These are phyloP conservation scores for Kodamaea restingae DNA, from an alignment of 805 yeast species.

Conservation along the genomic window DNA sequence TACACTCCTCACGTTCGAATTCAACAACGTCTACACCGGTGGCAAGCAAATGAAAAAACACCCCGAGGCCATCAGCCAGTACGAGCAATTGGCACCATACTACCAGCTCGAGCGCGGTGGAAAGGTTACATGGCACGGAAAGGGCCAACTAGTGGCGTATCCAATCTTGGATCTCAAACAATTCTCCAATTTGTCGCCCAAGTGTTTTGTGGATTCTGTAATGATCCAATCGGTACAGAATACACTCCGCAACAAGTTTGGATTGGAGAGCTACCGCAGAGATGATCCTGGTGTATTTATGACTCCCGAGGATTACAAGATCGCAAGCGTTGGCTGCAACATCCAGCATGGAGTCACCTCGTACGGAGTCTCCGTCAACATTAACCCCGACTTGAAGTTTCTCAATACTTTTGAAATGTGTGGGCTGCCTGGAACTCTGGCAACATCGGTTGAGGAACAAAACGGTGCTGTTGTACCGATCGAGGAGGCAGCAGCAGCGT, in stretches of 20 bases:
- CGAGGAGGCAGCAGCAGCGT: slow-evolving; percentile 29
- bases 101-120: slow-evolving; percentile 91
- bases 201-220: slow-evolving; percentile 60
- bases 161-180: slow-evolving; percentile 62
- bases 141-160: slow-evolving; percentile 89
- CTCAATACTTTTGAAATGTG: slow-evolving; percentile 78
- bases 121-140: slow-evolving; percentile 93
- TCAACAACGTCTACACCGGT: slow-evolving; percentile 83
- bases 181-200: slow-evolving; percentile 53
- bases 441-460: slow-evolving; percentile 30
- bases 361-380: slow-evolving; percentile 86
- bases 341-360: slow-evolving; percentile 80
- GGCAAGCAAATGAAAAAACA: slow-evolving; percentile 72
- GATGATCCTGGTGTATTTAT: slow-evolving; percentile 91
- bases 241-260: slow-evolving; percentile 36
- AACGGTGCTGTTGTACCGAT: slow-evolving; percentile 3
- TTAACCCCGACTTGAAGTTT: slow-evolving; percentile 65
- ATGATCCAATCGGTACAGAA: slow-evolving; percentile 55
- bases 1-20: slow-evolving; percentile 74
- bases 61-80: slow-evolving; percentile 21
- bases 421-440: slow-evolving; percentile 60
- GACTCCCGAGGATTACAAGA: slow-evolving; percentile 45
- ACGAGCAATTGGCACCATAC: slow-evolving; percentile 42
- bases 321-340: slow-evolving; percentile 88
- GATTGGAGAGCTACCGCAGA: slow-evolving; percentile 48